Conservation (phyloP, 129 eudicot genomes). For the Apium graveolens region DNA sequence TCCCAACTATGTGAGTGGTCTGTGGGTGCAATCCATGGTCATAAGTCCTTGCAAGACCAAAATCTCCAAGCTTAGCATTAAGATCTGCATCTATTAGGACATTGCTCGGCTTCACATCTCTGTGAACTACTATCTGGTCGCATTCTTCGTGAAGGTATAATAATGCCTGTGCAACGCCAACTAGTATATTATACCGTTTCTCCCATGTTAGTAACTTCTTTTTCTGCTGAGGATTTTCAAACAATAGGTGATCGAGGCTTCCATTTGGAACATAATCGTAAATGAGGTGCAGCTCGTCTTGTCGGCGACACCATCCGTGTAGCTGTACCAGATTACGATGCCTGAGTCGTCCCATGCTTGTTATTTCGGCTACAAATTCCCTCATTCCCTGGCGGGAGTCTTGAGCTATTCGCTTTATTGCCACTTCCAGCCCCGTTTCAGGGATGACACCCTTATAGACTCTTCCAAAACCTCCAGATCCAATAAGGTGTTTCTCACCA, state of each 20-base stretch:
- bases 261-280: constrained; percentile 4
- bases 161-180: constrained; percentile 8
- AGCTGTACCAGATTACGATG: constrained; percentile 12
- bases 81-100: constrained; percentile 5
- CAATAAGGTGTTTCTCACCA: constrained; percentile 16
- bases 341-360: constrained; percentile 11
- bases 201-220: constrained; percentile 8
- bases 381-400: constrained; percentile 23
- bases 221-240: constrained; percentile 4
- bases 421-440: constrained; percentile 19
- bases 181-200: constrained; percentile 1
- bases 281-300: constrained; percentile 7
- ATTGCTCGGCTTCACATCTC: constrained; percentile 10
- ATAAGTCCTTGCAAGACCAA: constrained; percentile 9
- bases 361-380: constrained; percentile 7
- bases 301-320: constrained; percentile 11
- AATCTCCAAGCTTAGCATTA: constrained; percentile 10
- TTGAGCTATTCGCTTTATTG: constrained; percentile 18
- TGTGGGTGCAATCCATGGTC: constrained; percentile 7
- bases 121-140: constrained; percentile 4
- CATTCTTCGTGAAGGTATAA: constrained; percentile 10
- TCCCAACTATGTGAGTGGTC: constrained; percentile 8
- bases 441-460: constrained; percentile 19
- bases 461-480: constrained; percentile 22
- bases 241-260: constrained; percentile 7